Percentiles rank a stretch among this genome's conserved stretches.
phyloP scores from a whole-genome alignment of 257 asterid species.

The Lycium barbarum region DNA sequence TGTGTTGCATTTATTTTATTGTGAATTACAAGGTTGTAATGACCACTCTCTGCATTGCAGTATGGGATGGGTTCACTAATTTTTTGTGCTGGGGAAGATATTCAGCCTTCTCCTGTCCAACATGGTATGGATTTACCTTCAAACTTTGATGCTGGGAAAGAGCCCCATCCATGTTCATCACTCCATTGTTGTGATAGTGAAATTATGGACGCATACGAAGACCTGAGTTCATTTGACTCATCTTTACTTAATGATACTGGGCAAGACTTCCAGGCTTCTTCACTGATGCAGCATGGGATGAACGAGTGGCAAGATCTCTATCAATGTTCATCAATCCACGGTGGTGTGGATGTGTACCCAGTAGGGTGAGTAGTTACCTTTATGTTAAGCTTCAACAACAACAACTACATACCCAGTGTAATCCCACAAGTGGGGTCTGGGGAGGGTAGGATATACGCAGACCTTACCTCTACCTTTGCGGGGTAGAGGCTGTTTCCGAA shows the following conservation, averaged over 20 bases:
- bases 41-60: conserved; percentile 9
- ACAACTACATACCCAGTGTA: too few species aligned
- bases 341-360: conserved; percentile 14
- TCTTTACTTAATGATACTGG: conserved; percentile 18
- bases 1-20: background rate
- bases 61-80: background rate
- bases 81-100: conserved; percentile 11
- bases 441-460: too few species aligned
- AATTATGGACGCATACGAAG: background rate
- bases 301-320: background rate
- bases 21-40: conserved; percentile 6
- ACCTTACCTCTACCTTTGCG: too few species aligned
- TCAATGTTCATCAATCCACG: conserved; percentile 20
- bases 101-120: background rate
- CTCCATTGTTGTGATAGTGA: conserved; percentile 24
- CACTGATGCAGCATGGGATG: conserved; percentile 25
- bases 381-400: background rate
- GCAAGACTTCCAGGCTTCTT: conserved; percentile 9
- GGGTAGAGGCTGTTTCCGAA: too few species aligned
- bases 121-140: conserved; percentile 8
- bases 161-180: conserved; percentile 5
- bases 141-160: conserved; percentile 22
- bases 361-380: conserved; percentile 24
- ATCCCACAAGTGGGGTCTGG: too few species aligned
- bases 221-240: conserved; percentile 21